Evolutionary conservation across 2,329 filamentous ascomycete species (phyloP).

Genomic region (Neonectria coccinea): DNA sequence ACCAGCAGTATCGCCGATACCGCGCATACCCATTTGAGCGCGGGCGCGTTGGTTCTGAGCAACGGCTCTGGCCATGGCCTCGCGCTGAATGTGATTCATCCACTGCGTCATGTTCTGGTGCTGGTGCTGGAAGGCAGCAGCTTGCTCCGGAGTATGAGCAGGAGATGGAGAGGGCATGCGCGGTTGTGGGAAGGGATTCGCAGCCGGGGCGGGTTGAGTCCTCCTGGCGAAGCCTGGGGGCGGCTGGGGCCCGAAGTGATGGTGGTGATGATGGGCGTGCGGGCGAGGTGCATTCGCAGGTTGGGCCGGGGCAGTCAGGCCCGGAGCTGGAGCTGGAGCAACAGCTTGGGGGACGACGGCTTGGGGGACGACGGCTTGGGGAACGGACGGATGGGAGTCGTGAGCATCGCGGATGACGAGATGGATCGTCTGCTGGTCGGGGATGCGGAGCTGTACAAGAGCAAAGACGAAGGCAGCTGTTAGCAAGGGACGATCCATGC

Average conservation of each 20-base stretch:
- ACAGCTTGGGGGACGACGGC: slow-evolving; percentile 14
- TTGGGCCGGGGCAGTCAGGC: slow-evolving; percentile 41
- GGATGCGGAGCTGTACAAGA: slow-evolving; percentile 54
- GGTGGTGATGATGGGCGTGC: slow-evolving; percentile 29
- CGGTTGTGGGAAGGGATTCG: slow-evolving; percentile 45
- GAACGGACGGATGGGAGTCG: slow-evolving; percentile 45
- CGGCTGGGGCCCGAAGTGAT: slow-evolving; percentile 46
- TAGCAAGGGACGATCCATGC: slow-evolving; percentile 34
- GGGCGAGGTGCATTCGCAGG: slow-evolving; percentile 40
- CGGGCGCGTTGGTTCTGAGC: slow-evolving; percentile 58
- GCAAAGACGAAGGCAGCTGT: slow-evolving; percentile 25
- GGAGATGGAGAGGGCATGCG: slow-evolving; percentile 50
- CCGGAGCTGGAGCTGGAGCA: slow-evolving; percentile 36
- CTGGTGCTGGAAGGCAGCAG: slow-evolving; percentile 51
- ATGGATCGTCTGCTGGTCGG: slow-evolving; percentile 65
- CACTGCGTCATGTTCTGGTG: slow-evolving; percentile 59
- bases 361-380: slow-evolving; percentile 31
- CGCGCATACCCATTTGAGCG: slow-evolving; percentile 55
- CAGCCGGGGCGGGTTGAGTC: slow-evolving; percentile 44
- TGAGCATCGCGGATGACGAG: slow-evolving; percentile 60
- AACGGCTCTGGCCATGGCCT: slow-evolving; percentile 57
- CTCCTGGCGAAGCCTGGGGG: slow-evolving; percentile 47
- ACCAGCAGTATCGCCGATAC: slow-evolving; percentile 51
- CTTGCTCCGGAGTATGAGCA: slow-evolving; percentile 45
- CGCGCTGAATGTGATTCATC: slow-evolving; percentile 60